Base-by-base conservation (phyloP, 768 basidiomycete genomes). In the Sporobolomyces pararoseus region DNA sequence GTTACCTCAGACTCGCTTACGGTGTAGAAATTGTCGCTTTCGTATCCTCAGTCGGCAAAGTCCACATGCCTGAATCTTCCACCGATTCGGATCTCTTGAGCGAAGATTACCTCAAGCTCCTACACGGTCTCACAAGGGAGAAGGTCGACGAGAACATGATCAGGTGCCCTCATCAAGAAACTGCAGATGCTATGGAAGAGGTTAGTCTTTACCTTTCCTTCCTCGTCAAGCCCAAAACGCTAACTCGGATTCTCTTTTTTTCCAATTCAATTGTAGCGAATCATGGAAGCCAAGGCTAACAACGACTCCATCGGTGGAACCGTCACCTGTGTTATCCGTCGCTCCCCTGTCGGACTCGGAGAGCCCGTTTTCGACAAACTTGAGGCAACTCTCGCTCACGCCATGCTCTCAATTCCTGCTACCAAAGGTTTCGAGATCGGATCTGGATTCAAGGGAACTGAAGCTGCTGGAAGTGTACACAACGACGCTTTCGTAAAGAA, bases 361-460 rank as follows among this genome's bases (percentile, higher is more conserved):
- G 96, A 98, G 80, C 96, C 96, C 62, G 89, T 91, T 59, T 98
- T 99, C 80, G 94, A 99, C 85, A 98, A 98, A 81, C 88, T 98
- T 79, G 95, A 96, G 80, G 96, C 96, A 25, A 85, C 85, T 71
- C 87, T 99, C 69, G 95, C 86, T 17, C 96, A 98, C 78, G 96
- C 96, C 12, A 98, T 99, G 95, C 85, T 99, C 61, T 96, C 93
- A 63, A 96, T 99, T 77, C 96, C 96, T 32, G 95, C 96, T 23
- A 98, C 96, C 63, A 99, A 99, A 78, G 92, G 87, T 9, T 98
- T 99, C 80, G 96, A 99, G 81, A 87, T 98, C 73, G 96, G 96
- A 47, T 95, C 91, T 35, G 96, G 96, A 31, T 96, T 99, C 84
- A 84, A 86, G 73, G 96, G 96, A 10, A 91, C 93, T 7, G 89